phyloP scores from a whole-genome alignment of 192 early-diverging fungal species.

The Gonapodya prolifera region DNA sequence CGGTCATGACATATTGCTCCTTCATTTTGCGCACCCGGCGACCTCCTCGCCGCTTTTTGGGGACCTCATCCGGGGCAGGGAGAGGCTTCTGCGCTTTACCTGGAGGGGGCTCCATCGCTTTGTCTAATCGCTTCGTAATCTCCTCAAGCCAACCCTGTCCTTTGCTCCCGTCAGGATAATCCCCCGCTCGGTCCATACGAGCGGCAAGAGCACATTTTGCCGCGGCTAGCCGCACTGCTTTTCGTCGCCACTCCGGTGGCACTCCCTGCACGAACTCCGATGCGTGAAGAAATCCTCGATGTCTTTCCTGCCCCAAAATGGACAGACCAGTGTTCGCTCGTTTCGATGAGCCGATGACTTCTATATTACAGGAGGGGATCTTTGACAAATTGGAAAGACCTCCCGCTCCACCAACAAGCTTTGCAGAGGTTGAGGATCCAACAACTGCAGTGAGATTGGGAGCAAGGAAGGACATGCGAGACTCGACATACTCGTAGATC shows the following conservation, averaged over 20 bases:
- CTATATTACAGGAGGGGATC: slow-evolving; percentile 83
- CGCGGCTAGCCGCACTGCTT: slow-evolving; percentile 65
- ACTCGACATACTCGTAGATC: slow-evolving; percentile 83
- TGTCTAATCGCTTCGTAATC: slow-evolving; percentile 76
- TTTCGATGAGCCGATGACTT: slow-evolving; percentile 36
- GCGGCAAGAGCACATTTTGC: slow-evolving; percentile 77
- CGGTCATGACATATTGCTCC: slow-evolving; percentile 70
- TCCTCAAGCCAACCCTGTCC: slow-evolving; percentile 64
- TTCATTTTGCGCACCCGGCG: slow-evolving; percentile 70
- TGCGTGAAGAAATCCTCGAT: slow-evolving; percentile 71
- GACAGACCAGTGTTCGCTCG: slow-evolving; percentile 56
- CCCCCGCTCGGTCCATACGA: slow-evolving; percentile 68
- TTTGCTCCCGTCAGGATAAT: slow-evolving; percentile 47
- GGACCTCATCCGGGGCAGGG: slow-evolving; percentile 81
- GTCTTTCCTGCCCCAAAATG: slow-evolving; percentile 44
- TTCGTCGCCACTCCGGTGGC: slow-evolving; percentile 62
- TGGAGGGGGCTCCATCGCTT: slow-evolving; percentile 73
- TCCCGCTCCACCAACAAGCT: slow-evolving; percentile 80
- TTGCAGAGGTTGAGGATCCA: slow-evolving; percentile 74
- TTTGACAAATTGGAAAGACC: slow-evolving; percentile 73
- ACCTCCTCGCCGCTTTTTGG: slow-evolving; percentile 85
- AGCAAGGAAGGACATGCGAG: slow-evolving; percentile 81
- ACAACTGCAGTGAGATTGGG: slow-evolving; percentile 85
- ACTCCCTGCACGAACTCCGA: slow-evolving; percentile 53
- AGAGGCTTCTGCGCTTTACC: slow-evolving; percentile 73